A percentile compares a stretch with the other conserved stretches of the same genome.
Conservation (phyloP, 306 rosid species). For the Prunus campanulata region DNA sequence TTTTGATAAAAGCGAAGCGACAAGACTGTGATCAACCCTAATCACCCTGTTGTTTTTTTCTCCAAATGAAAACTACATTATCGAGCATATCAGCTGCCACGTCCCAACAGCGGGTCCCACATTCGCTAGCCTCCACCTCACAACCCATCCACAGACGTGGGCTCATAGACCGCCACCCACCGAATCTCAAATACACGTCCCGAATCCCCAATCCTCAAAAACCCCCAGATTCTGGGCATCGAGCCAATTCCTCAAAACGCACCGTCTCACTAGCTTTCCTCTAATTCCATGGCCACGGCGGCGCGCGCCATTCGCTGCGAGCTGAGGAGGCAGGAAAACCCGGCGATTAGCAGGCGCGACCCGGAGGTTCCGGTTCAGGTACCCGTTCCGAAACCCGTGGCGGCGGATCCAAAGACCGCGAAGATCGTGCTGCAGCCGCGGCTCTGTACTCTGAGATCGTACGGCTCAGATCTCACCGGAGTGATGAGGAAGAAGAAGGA, state of each 20-base stretch:
- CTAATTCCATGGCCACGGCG: slow-evolving; percentile 42
- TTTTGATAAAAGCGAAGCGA: background rate
- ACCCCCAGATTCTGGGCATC: slow-evolving; percentile 12
- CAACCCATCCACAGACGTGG: slow-evolving; percentile 25
- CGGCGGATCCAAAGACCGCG: slow-evolving; percentile 23
- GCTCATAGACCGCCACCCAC: slow-evolving; percentile 11
- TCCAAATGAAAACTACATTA: background rate
- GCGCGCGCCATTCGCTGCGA: slow-evolving; percentile 43
- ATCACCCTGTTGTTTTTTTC: background rate
- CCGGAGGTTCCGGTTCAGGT: slow-evolving; percentile 37
- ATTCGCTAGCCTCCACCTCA: background rate
- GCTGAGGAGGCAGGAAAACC: slow-evolving; percentile 28
- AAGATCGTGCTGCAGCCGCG: slow-evolving; percentile 86
- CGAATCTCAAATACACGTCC: background rate
- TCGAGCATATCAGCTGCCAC: slow-evolving; percentile 7
- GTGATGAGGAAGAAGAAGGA: slow-evolving; percentile 42
- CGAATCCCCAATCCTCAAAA: background rate
- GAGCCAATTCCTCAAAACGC: background rate
- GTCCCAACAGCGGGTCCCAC: background rate
- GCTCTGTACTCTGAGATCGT: slow-evolving; percentile 75
- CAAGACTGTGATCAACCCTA: background rate
- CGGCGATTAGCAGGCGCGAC: slow-evolving; percentile 21
- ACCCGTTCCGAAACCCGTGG: slow-evolving; percentile 34
- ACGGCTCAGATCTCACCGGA: slow-evolving; percentile 56
- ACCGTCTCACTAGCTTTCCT: background rate